Evolutionary conservation across 1,139 yeast species (phyloP).

Genomic region (Starmera stellimalicola): DNA sequence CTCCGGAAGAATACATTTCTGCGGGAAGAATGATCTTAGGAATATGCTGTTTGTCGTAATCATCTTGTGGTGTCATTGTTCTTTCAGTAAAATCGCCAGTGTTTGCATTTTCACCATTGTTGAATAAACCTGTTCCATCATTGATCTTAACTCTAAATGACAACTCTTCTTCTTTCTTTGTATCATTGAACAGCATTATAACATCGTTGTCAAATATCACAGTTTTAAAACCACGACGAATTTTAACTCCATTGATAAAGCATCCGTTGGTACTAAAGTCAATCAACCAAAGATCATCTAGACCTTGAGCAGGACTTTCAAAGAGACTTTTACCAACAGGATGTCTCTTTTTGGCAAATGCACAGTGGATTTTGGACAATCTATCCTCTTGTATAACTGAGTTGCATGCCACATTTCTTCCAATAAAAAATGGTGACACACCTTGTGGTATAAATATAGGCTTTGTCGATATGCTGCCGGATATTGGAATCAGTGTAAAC

Average conservation of each 20-base stretch:
- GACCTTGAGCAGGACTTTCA: constrained; percentile 58
- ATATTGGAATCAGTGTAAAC: constrained; percentile 36
- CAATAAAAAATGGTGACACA: constrained; percentile 51
- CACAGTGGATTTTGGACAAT: constrained; percentile 78
- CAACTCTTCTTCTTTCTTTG: constrained; percentile 36
- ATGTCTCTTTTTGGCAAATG: constrained; percentile 51
- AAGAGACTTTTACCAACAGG: constrained; percentile 44
- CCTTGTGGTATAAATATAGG: constrained; percentile 57
- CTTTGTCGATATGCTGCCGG: constrained; percentile 29
- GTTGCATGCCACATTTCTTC: constrained; percentile 54
- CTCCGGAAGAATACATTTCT: neutral
- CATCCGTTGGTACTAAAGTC: constrained; percentile 80
- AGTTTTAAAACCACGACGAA: constrained; percentile 57
- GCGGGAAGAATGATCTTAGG: constrained; percentile 5
- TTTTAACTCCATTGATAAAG: constrained; percentile 46
- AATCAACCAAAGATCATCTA: constrained; percentile 72
- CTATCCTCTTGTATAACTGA: constrained; percentile 58
- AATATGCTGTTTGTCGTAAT: constrained; percentile 8
- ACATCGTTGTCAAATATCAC: constrained; percentile 56
- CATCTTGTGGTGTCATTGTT: constrained; percentile 10
- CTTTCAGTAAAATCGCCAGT: neutral
- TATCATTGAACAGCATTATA: constrained; percentile 58
- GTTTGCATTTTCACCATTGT: constrained; percentile 19
- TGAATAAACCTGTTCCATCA: constrained; percentile 52
- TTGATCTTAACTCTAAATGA: constrained; percentile 42